Percentiles rank a stretch among this genome's conserved stretches.
phyloP scores from a whole-genome alignment of 352 stramenopile genomes.

The Aphanomyces euteiches region DNA sequence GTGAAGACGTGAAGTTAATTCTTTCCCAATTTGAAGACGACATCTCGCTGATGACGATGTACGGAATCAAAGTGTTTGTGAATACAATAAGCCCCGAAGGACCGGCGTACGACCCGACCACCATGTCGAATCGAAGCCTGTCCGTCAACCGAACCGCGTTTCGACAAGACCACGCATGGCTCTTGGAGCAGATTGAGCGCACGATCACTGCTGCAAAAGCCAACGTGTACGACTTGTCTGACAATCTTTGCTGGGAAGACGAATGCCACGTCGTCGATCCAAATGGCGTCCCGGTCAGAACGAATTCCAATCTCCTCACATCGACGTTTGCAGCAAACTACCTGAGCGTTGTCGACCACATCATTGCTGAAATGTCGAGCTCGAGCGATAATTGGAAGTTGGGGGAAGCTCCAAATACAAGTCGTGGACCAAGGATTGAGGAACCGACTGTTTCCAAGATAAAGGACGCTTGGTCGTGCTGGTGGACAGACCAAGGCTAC shows the following conservation, averaged over 20 bases:
- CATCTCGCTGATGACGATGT: neutral
- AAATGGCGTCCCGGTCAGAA: constrained; percentile 17
- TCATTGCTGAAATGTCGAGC: neutral
- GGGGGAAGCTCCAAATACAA: neutral
- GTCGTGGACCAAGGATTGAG: neutral
- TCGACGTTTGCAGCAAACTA: constrained; percentile 14
- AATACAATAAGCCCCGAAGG: constrained; percentile 24
- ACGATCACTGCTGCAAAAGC: constrained; percentile 6
- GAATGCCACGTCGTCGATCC: constrained; percentile 14
- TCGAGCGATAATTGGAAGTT: neutral
- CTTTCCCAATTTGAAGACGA: constrained; percentile 5
- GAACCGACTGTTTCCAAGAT: neutral
- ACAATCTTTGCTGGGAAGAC: constrained; percentile 27
- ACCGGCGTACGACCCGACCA: constrained; percentile 1
- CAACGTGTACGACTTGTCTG: constrained; percentile 22
- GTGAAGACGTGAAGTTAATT: constrained; percentile 5
- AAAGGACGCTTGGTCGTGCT: neutral
- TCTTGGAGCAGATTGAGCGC: constrained; percentile 22
- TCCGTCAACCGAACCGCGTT: constrained; percentile 10
- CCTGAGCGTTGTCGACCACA: constrained; percentile 14
- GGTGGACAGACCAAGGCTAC: neutral
- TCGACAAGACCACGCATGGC: neutral
- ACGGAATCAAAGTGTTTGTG: constrained; percentile 27
- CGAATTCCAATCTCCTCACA: constrained; percentile 14
- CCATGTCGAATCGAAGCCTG: neutral